Conservation (phyloP, 352 stramenopile species). For the Phytophthora crassamura region DNA sequence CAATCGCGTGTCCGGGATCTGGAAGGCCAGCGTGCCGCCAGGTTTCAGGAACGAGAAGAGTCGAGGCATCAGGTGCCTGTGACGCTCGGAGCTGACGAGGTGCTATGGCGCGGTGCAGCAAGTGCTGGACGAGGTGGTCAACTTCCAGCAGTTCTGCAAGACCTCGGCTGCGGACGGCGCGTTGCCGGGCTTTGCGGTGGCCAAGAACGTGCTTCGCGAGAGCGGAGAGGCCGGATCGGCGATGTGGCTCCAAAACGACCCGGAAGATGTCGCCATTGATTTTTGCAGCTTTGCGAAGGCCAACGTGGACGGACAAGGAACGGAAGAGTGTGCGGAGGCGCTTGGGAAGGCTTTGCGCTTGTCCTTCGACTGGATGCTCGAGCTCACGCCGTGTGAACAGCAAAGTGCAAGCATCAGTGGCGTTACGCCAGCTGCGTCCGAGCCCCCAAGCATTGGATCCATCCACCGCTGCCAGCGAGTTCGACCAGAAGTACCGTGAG, state of each 20-base stretch:
- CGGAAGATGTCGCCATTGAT: slow-evolving; percentile 47
- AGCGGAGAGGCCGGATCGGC: background rate
- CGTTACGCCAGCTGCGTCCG: background rate
- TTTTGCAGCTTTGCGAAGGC: slow-evolving; percentile 45
- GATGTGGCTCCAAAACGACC: slow-evolving; percentile 48
- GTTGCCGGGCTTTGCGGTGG: slow-evolving; percentile 46
- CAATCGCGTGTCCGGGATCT: slow-evolving; percentile 67
- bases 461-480: slow-evolving; percentile 25
- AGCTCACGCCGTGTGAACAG: slow-evolving; percentile 32
- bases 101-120: slow-evolving; percentile 34
- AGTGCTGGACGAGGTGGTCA: slow-evolving; percentile 38
- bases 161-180: background rate
- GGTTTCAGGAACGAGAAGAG: slow-evolving; percentile 67
- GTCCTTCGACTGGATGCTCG: slow-evolving; percentile 54
- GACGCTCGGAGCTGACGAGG: slow-evolving; percentile 36
- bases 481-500: slow-evolving; percentile 64
- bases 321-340: slow-evolving; percentile 19
- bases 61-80: slow-evolving; percentile 47
- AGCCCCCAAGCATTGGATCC: slow-evolving; percentile 17
- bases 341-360: slow-evolving; percentile 28
- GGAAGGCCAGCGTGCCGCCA: slow-evolving; percentile 65
- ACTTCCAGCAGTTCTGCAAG: slow-evolving; percentile 39
- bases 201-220: slow-evolving; percentile 43
- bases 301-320: background rate
- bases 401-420: background rate